phyloP scores from a whole-genome alignment of 306 rosid genomes.

The Crotalaria pallida region DNA sequence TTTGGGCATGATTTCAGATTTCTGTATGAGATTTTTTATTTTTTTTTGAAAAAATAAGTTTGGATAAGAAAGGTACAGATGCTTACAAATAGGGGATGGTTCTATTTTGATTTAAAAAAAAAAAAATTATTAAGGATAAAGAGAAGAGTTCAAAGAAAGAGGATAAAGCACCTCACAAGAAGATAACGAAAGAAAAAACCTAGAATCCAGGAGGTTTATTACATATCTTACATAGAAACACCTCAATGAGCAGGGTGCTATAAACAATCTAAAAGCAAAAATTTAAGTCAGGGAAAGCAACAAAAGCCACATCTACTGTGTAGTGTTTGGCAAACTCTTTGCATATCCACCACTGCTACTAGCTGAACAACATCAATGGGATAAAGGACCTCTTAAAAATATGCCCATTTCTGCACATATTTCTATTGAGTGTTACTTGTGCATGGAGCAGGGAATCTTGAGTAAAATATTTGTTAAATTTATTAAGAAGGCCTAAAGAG shows the following conservation, averaged over 20 bases:
- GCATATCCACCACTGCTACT: not conserved
- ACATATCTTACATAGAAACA: not conserved
- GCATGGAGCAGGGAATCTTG: not conserved
- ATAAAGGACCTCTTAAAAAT: not conserved
- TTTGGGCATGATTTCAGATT: not conserved
- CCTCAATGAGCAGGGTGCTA: not conserved
- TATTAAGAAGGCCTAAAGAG: not conserved
- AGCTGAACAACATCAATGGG: not conserved
- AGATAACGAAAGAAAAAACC: not conserved
- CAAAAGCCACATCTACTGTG: not conserved
- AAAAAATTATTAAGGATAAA: not conserved
- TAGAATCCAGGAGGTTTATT: not conserved
- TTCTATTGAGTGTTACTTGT: not conserved
- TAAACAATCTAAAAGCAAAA: not conserved
- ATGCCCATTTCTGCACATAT: not conserved
- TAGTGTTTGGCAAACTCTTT: not conserved
- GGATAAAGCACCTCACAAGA: not conserved
- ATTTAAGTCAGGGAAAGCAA: not conserved
- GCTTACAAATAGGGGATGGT: not conserved
- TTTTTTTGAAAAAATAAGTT: not conserved
- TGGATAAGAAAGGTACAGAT: not conserved
- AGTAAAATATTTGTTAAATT: not conserved
- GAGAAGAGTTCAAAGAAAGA: not conserved
- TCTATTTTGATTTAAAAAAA: too few relatives aligned
- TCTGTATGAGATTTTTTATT: not conserved